phyloP scores from a whole-genome alignment of 2,329 filamentous ascomycete genomes.

The Claviceps quebecensis region DNA sequence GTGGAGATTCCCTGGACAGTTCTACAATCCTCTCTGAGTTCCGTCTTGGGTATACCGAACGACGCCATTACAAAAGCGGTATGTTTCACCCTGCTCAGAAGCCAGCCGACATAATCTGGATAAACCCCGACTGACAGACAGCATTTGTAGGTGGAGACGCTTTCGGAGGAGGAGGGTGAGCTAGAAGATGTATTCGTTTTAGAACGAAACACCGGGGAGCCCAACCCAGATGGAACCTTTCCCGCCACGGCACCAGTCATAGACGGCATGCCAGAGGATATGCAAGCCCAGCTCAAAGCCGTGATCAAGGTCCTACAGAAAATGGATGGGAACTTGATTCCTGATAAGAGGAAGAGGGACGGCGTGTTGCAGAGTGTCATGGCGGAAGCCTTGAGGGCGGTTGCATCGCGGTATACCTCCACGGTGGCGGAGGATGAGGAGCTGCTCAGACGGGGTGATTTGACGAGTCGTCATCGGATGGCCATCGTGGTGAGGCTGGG shows the following conservation, averaged over 20 bases:
- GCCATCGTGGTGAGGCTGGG: conserved; percentile 55
- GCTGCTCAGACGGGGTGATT: conserved; percentile 17
- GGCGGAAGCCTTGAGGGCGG: conserved; percentile 21
- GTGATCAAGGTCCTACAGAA: conserved; percentile 37
- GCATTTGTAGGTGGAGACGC: conserved; percentile 16
- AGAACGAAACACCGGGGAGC: conserved; percentile 38
- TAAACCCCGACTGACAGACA: no score
- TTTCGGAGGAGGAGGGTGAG: conserved; percentile 44
- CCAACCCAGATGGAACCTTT: conserved; percentile 33
- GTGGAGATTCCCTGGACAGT: conserved; percentile 57
- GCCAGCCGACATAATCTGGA: no score
- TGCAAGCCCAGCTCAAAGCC: conserved; percentile 36
- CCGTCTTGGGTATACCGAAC: conserved; percentile 23
- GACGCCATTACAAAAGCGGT: conserved; percentile 28
- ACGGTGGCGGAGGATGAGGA: conserved; percentile 25
- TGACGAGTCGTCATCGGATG: conserved; percentile 35
- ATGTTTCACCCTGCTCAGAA: neutral
- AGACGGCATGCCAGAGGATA: conserved; percentile 31
- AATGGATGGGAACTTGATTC: conserved; percentile 24
- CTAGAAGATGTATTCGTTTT: conserved; percentile 65
- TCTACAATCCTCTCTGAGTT: conserved; percentile 33
- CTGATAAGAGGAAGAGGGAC: conserved; percentile 36
- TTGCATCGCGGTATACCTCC: conserved; percentile 29
- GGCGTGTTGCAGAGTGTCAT: conserved; percentile 29
- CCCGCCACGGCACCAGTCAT: conserved; percentile 21